Evolutionary conservation across 768 basidiomycete species (phyloP).

Genomic region (Hypholoma sublateritium): DNA sequence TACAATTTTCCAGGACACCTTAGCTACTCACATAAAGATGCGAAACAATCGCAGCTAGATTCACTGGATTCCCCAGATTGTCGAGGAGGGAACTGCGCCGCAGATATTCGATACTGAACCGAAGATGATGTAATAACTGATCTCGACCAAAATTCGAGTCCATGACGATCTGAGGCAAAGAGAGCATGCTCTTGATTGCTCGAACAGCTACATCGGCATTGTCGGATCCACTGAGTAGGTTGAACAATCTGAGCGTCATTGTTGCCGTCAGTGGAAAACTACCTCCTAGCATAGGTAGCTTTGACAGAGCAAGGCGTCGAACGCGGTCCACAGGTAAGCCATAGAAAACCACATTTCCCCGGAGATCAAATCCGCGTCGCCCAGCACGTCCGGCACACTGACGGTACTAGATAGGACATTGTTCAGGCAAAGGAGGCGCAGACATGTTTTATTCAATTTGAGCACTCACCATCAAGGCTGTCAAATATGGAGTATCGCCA

Average conservation of each 20-base stretch:
- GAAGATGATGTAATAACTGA: conserved; percentile 63
- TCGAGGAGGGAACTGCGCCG: conserved; percentile 56
- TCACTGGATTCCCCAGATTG: conserved; percentile 52
- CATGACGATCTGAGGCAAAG: conserved; percentile 60
- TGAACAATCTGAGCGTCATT: conserved; percentile 62
- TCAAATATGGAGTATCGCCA: conserved; percentile 59
- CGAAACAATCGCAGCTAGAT: conserved; percentile 52
- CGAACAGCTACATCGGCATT: conserved; percentile 46
- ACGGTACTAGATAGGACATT: conserved; percentile 47
- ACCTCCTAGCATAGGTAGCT: conserved; percentile 58
- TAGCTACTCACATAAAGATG: conserved; percentile 44
- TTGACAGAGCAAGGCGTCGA: conserved; percentile 63
- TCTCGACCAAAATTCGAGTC: conserved; percentile 51
- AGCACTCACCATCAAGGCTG: conserved; percentile 55
- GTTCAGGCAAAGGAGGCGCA: conserved; percentile 2
- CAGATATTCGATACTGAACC: conserved; percentile 73
- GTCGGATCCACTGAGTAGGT: conserved; percentile 61
- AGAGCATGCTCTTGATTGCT: conserved; percentile 51
- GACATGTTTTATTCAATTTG: not conserved
- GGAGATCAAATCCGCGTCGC: conserved; percentile 66
- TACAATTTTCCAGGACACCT: not conserved
- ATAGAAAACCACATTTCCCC: conserved; percentile 74
- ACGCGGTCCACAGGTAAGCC: conserved; percentile 64
- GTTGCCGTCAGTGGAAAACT: conserved; percentile 70
- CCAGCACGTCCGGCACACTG: conserved; percentile 77